phyloP scores from a whole-genome alignment of 2,329 filamentous ascomycete genomes.

The Davidsoniella eucalypti region DNA sequence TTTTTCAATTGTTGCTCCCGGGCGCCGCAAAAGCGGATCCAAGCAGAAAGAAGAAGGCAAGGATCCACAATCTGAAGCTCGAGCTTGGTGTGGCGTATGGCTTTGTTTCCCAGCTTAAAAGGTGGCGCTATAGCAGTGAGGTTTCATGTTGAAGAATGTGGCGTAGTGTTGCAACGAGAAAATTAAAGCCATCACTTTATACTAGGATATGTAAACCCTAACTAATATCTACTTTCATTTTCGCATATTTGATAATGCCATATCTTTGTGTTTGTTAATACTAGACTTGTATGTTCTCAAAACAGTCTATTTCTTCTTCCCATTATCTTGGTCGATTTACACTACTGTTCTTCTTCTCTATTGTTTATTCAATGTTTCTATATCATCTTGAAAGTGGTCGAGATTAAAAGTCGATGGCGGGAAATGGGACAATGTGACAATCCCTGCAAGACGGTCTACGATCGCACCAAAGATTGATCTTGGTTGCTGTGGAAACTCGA shows the following conservation, averaged over 20 bases:
- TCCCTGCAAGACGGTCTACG: neutral
- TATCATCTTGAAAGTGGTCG: too few species aligned
- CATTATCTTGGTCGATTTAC: neutral
- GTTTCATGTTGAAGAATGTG: too few species aligned
- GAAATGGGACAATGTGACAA: neutral
- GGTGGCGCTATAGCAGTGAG: too few species aligned
- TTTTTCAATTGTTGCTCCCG: constrained; percentile 1
- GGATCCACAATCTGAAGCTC: too few species aligned
- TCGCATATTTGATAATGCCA: too few species aligned
- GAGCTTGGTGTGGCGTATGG: neutral
- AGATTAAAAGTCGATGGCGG: constrained; percentile 3
- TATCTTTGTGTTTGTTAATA: too few species aligned
- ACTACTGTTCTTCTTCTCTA: constrained; percentile 8
- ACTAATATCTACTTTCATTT: too few species aligned
- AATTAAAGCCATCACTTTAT: too few species aligned
- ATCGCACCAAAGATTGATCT: neutral
- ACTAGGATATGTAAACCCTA: too few species aligned
- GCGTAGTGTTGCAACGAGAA: too few species aligned
- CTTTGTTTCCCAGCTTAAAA: neutral
- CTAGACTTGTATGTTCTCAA: too few species aligned
- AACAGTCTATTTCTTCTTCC: too few species aligned
- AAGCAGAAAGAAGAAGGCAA: neutral
- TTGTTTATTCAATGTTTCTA: neutral
- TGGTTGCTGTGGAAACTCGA: constrained; percentile 11
- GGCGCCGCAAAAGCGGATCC: constrained; percentile 1